These are phyloP conservation scores for Akanthomyces dipterigenus DNA, from an alignment of 2,329 filamentous ascomycete species.

Conservation along the genomic window DNA sequence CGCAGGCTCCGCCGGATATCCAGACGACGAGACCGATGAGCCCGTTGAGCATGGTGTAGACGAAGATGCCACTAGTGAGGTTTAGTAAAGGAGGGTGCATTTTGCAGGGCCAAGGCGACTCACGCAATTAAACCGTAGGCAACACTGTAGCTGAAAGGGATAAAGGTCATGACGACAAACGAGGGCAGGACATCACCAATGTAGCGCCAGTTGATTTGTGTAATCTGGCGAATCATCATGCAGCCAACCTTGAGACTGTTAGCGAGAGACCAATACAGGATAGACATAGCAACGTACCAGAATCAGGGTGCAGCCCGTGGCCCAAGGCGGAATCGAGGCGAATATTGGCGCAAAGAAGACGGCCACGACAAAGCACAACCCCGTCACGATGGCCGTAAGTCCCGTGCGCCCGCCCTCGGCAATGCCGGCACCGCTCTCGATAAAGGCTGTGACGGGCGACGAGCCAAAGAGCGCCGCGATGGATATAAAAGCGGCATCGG, in stretches of 20 bases:
- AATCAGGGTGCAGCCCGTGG: conserved; percentile 66
- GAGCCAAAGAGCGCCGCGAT: conserved; percentile 63
- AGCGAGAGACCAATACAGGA: neutral
- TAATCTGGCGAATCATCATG: conserved; percentile 71
- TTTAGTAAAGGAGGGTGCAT: conserved; percentile 12
- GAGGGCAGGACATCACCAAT: conserved; percentile 70
- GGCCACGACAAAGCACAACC: conserved; percentile 62
- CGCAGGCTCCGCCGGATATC: conserved; percentile 34
- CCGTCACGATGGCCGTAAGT: conserved; percentile 62
- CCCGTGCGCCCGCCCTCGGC: conserved; percentile 69
- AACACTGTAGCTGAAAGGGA: conserved; percentile 73
- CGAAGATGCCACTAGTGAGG: conserved; percentile 43
- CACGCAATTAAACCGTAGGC: conserved; percentile 70
- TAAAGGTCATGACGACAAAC: conserved; percentile 67
- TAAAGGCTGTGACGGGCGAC: conserved; percentile 67
- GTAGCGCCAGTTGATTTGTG: conserved; percentile 69
- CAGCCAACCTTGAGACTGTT: conserved; percentile 53
- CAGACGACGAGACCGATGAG: conserved; percentile 40
- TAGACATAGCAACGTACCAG: conserved; percentile 39
- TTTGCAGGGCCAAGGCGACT: conserved; percentile 23
- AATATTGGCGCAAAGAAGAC: conserved; percentile 73
- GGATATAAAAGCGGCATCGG: conserved; percentile 64
- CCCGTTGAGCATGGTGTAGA: conserved; percentile 43
- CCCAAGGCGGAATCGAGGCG: conserved; percentile 71
- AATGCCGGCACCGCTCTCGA: conserved; percentile 70